Percentiles rank a stretch among this genome's conserved stretches.
Conservation (phyloP, 306 rosid genomes). For the Canavalia gladiata region DNA sequence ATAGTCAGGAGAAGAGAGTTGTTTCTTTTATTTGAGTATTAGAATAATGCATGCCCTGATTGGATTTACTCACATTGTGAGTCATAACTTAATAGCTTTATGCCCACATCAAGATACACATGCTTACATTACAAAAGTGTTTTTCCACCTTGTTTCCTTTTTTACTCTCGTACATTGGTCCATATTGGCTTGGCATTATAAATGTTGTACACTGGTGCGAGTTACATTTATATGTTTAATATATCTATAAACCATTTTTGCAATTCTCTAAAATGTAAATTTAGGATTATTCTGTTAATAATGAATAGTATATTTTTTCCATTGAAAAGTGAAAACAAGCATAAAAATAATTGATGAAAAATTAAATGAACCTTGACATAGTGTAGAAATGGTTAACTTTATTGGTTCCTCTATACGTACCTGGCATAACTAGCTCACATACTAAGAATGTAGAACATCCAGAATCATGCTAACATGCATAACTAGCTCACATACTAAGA, state of each 20-base stretch:
- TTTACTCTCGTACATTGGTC: background rate
- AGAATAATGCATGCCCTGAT: constrained; percentile 1
- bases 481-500: background rate
- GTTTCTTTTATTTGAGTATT: constrained; percentile 6
- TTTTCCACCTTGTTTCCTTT: background rate
- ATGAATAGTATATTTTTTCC: background rate
- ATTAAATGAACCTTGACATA: background rate
- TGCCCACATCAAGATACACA: background rate
- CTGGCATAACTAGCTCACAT: background rate
- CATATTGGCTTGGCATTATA: too few species aligned
- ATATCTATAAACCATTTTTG: background rate
- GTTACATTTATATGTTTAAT: too few species aligned
- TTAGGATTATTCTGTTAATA: too few species aligned
- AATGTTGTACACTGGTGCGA: too few species aligned
- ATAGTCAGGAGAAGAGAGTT: background rate
- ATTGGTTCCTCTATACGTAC: background rate
- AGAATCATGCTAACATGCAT: constrained; percentile 1
- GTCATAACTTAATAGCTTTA: background rate
- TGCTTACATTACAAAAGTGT: background rate
- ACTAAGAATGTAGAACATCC: background rate
- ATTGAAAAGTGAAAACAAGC: background rate
- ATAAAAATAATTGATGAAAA: background rate
- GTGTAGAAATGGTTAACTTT: constrained; percentile 6
- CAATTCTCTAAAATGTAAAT: too few species aligned
- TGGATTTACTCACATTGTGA: background rate